These are phyloP conservation scores for Leersia perrieri DNA, from an alignment of 176 grass and related monocot species.

Conservation along the genomic window DNA sequence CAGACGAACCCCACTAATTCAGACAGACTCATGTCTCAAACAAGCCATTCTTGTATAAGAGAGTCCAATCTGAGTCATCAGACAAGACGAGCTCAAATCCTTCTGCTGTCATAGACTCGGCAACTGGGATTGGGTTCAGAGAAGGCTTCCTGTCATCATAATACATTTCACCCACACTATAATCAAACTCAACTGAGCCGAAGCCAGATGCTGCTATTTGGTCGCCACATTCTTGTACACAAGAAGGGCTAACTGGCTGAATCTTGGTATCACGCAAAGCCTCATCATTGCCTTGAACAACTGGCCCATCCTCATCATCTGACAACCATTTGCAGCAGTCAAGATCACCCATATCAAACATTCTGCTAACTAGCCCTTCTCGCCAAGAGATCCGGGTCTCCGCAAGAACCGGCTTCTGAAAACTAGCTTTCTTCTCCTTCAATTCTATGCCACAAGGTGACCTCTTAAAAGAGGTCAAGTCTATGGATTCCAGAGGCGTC, in stretches of 20 bases:
- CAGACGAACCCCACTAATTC: constrained; percentile 1
- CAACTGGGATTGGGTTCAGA: constrained; percentile 25
- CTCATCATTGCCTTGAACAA: background rate
- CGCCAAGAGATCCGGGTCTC: constrained; percentile 82
- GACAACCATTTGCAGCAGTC: constrained; percentile 76
- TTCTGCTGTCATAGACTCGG: constrained; percentile 74
- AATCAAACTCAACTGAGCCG: constrained; percentile 53
- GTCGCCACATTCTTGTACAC: constrained; percentile 23
- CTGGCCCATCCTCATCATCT: constrained; percentile 63
- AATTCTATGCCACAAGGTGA: constrained; percentile 36
- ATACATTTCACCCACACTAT: constrained; percentile 20
- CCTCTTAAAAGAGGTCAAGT: constrained; percentile 64
- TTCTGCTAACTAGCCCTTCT: constrained; percentile 87
- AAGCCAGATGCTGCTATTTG: constrained; percentile 40
- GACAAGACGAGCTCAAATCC: constrained; percentile 64
- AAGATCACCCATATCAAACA: constrained; percentile 75
- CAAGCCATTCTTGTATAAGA: constrained; percentile 75
- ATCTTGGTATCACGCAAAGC: background rate
- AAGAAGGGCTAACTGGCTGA: constrained; percentile 21
- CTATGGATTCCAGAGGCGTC: constrained; percentile 57
- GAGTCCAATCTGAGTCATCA: constrained; percentile 81
- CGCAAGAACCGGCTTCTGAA: background rate
- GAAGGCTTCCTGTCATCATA: background rate
- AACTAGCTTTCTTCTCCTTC: constrained; percentile 29
- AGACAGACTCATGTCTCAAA: constrained; percentile 66